These are phyloP conservation scores for Takashimella tepidaria DNA, from an alignment of 1,284 basidiomycete species.

Conservation along the genomic window DNA sequence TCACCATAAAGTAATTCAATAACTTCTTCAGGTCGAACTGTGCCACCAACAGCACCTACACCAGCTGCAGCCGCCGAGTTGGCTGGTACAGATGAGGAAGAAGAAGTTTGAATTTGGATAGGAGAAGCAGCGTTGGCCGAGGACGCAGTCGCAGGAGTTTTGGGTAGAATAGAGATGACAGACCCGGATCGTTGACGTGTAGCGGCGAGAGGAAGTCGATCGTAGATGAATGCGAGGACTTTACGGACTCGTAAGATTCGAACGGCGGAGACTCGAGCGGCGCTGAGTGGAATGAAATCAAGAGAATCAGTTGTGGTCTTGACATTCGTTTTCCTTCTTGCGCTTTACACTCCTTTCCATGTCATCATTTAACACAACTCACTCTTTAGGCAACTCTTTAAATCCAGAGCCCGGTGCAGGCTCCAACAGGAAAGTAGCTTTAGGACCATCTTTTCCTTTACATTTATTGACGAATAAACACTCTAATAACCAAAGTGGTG, in stretches of 20 bases:
- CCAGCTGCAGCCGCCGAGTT: conserved; percentile 6
- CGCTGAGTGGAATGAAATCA: no score
- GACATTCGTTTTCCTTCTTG: neutral
- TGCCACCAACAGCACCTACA: no score
- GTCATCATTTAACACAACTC: conserved; percentile 12
- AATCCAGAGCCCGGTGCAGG: conserved; percentile 54
- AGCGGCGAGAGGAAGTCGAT: conserved; percentile 65
- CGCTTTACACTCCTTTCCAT: neutral
- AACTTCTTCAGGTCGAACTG: conserved; percentile 58
- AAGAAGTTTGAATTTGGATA: neutral
- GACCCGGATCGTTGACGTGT: conserved; percentile 16
- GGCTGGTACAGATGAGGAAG: neutral
- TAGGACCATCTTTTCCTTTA: conserved; percentile 59
- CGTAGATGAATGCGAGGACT: conserved; percentile 74
- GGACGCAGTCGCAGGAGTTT: conserved; percentile 15
- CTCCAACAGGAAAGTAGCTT: conserved; percentile 81
- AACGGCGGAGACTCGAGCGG: conserved; percentile 82
- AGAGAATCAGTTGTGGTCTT: no score
- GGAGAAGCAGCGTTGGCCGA: neutral
- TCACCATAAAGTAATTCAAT: conserved; percentile 88
- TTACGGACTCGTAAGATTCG: conserved; percentile 79
- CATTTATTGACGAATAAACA: conserved; percentile 59
- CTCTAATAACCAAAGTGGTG: conserved; percentile 86
- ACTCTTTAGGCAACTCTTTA: conserved; percentile 35
- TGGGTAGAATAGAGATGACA: conserved; percentile 18